A percentile compares a stretch with the other conserved stretches of the same genome.
Evolutionary conservation across 2,329 filamentous ascomycete genomes (phyloP).

Genomic region (Colletotrichum trifolii): DNA sequence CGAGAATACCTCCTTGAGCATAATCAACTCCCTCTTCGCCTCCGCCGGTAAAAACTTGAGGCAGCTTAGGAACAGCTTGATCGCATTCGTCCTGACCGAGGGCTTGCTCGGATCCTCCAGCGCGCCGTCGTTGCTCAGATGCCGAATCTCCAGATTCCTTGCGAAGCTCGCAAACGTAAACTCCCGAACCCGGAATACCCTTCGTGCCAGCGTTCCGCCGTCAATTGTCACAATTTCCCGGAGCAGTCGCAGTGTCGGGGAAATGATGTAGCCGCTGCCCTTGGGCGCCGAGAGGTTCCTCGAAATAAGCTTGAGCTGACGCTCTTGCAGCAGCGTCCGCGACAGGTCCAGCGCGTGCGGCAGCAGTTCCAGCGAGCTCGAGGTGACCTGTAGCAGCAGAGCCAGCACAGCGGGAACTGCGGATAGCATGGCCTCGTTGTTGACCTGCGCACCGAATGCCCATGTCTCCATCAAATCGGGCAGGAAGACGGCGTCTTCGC

Average conservation of each 20-base stretch:
- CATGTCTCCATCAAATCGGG: conserved; percentile 87
- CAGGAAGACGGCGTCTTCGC: conserved; percentile 70
- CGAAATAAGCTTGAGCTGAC: conserved; percentile 83
- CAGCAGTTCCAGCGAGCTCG: conserved; percentile 77
- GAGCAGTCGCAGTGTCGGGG: conserved; percentile 85
- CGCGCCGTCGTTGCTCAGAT: conserved; percentile 59
- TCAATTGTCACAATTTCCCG: conserved; percentile 89
- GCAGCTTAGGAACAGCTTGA: conserved; percentile 82
- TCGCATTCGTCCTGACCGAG: conserved; percentile 84
- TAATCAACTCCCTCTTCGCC: conserved; percentile 83
- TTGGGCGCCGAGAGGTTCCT: conserved; percentile 83
- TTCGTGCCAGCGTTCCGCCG: conserved; percentile 81
- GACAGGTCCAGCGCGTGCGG: conserved; percentile 82
- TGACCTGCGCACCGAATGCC: conserved; percentile 82
- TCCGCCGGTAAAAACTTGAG: conserved; percentile 81
- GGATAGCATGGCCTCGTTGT: conserved; percentile 84
- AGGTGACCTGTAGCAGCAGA: conserved; percentile 82
- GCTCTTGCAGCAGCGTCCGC: conserved; percentile 82
- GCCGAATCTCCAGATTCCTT: conserved; percentile 80
- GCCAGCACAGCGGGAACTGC: conserved; percentile 84
- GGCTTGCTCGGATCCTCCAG: conserved; percentile 76
- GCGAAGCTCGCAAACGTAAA: conserved; percentile 84
- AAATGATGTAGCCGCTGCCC: conserved; percentile 87
- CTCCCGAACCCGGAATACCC: conserved; percentile 81
- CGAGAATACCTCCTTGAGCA: conserved; percentile 82